Conservation (phyloP, 495 filamentous ascomycete species). For the Neurospora sp. region DNA sequence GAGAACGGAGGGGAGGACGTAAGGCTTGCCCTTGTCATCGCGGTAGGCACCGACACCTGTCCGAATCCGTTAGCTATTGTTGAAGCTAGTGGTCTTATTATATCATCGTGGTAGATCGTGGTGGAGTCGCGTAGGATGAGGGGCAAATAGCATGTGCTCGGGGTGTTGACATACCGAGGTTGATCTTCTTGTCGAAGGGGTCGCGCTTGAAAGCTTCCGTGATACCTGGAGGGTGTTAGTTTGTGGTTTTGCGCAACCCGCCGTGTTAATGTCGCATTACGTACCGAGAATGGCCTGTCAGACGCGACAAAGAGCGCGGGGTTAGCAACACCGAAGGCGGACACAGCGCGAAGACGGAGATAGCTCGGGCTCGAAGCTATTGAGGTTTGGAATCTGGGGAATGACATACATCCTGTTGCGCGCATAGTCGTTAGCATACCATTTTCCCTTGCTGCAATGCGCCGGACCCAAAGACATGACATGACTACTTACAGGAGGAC, state of each 20-base stretch:
- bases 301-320: slow-evolving; percentile 1
- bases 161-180: slow-evolving; percentile 59
- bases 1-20: slow-evolving; percentile 88
- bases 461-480: not conserved
- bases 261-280: slow-evolving; percentile 10
- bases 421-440: not conserved
- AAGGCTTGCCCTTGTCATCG: slow-evolving; percentile 94
- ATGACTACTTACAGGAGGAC: slow-evolving; percentile 68
- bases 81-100: not conserved
- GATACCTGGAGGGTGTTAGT: slow-evolving; percentile 51
- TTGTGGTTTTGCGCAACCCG: not conserved
- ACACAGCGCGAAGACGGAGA: not conserved
- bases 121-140: not conserved
- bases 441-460: not conserved
- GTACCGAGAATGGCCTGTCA: slow-evolving; percentile 67
- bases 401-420: slow-evolving; percentile 52
- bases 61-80: not conserved
- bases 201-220: slow-evolving; percentile 99
- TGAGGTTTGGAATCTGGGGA: not conserved
- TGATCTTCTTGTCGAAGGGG: slow-evolving; percentile 85
- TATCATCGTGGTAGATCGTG: not conserved
- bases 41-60: slow-evolving; percentile 72
- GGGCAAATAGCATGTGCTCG: not conserved
- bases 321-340: slow-evolving; percentile 10
- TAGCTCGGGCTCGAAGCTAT: not conserved